These are phyloP conservation scores for Pleurotus tuoliensis DNA, from an alignment of 768 basidiomycete genomes.

Conservation along the genomic window DNA sequence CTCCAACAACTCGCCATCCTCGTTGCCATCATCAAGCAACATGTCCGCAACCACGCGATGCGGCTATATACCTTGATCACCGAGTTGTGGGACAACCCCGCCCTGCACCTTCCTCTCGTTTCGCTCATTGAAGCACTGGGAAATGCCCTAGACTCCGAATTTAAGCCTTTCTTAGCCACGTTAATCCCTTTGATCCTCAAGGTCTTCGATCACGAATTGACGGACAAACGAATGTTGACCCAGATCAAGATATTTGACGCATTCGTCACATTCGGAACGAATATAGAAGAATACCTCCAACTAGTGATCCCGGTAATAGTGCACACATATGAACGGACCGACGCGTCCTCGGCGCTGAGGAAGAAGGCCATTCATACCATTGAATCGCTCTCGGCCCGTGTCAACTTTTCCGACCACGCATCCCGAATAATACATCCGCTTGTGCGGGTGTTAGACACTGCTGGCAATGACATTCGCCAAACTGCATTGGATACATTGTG, in stretches of 20 bases:
- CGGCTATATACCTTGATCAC: constrained; percentile 82
- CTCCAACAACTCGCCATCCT: constrained; percentile 94
- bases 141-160: constrained; percentile 92
- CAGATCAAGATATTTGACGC: constrained; percentile 94
- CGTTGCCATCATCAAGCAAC: constrained; percentile 94
- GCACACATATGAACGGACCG: constrained; percentile 80
- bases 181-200: constrained; percentile 87
- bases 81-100: constrained; percentile 84
- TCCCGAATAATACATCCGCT: constrained; percentile 96
- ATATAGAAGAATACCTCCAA: constrained; percentile 97
- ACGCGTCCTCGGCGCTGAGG: constrained; percentile 69
- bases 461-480: constrained; percentile 75
- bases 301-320: constrained; percentile 95
- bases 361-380: constrained; percentile 91
- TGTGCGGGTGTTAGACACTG: constrained; percentile 74
- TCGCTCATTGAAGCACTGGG: constrained; percentile 90
- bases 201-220: constrained; percentile 85
- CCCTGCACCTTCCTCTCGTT: constrained; percentile 88
- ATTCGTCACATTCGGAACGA: constrained; percentile 91
- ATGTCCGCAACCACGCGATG: constrained; percentile 87
- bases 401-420: constrained; percentile 97
- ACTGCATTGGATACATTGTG: constrained; percentile 93
- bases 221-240: constrained; percentile 70
- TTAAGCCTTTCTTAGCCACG: constrained; percentile 91
- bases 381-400: constrained; percentile 82